Evolutionary conservation across 805 yeast genomes (phyloP), one percentile per base, ranked within the genome.

Genomic region (Priceomyces carsonii): DNA sequence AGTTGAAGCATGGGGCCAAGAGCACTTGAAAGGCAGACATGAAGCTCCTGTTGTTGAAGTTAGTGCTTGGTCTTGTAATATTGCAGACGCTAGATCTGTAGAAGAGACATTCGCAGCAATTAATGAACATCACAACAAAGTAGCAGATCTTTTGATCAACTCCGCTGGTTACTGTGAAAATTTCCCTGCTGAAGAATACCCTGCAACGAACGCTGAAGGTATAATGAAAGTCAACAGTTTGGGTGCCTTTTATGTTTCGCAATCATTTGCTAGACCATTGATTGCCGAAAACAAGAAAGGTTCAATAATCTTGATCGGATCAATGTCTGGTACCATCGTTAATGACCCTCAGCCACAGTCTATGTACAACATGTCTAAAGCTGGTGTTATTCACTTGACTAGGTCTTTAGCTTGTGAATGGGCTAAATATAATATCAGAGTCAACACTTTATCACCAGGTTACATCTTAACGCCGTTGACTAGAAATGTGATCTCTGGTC

Each of bases 91-190:
- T 14, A 71, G 60, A 26, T 58, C 69, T 32, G 90, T 84, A 36
- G 81, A 78, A 33, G 60, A 62, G 19, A 67, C 76, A 4, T 80
- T 83, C 53, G 48, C 58, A 15, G 68, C 72, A 22, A 73, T 80
- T 45, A 73, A 75, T 48, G 69, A 64, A 33, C 80, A 73, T 53
- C 84, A 82, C 57, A 79, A 75, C 18, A 66, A 72, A 40, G 69
- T 80, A 28, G 80, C 88, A 24, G 78, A 80, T 47, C 66, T 83
- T 44, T 69, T 85, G 48, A 73, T 85, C 42, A 83, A 85, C 69
- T 74, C 88, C 33, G 93, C 95, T n/a, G 93, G 95, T 9, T 85
- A 80, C 66, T 82, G 89, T 55, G 89, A 85, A 61, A 85, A 85
- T 69, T 76, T 71, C 63, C 77, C 87, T 2, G 91, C 91, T 18